Base-by-base conservation (phyloP, 2,329 filamentous ascomycete genomes). In the Hypoxylon sp. region DNA sequence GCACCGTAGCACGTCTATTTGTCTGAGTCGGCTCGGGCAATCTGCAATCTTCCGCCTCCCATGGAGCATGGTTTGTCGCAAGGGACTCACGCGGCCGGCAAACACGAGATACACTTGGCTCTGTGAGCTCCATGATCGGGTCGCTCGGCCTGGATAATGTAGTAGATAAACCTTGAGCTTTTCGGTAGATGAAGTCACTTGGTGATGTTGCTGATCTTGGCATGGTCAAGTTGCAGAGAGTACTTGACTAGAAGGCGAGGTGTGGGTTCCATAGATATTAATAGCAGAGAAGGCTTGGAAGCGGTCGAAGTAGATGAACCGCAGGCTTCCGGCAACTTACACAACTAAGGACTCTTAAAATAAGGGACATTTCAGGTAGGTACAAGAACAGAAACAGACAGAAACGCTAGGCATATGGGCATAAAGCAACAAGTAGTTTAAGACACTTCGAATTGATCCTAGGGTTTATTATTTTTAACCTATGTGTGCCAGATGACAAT, bases 401-500 rank as follows among this genome's bases (percentile, higher is more conserved):
- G 67, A 69, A 59, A 65, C 25, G 44, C 46, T 46, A 31, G 20
- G 59, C 40, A 40, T 37, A 6, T 25, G 40, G 54, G 58, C 56
- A 69, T 60, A 66, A 44, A 37, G 27, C 20, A 22, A 40, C n/a
- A 55, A 22, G 17, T 35, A 27, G 22, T 35, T 49, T 61, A 42
- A 63, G 48, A 68, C 65, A 72, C 7, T 31, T 63, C 40, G 35
- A 48, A 33, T 65, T 60, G 54, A 56, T 37, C 33, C 22, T 59
- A 17, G n/a, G 54, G 46, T 64, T 67, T 54, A 49, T 42, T 73
- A 64, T 75, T 71, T 37, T 48, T 35, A 27, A 30, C 78, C 79
- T 89, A 94, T 57, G 85, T 84, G 72, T 85, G 86, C 92, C 92
- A 96, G 73, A 96, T 89, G 56, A 95, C 92, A 73, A 96, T 85